A percentile compares a stretch with the other conserved stretches of the same genome.
Conservation (phyloP, 306 rosid species). For the Acacia crassicarpa region DNA sequence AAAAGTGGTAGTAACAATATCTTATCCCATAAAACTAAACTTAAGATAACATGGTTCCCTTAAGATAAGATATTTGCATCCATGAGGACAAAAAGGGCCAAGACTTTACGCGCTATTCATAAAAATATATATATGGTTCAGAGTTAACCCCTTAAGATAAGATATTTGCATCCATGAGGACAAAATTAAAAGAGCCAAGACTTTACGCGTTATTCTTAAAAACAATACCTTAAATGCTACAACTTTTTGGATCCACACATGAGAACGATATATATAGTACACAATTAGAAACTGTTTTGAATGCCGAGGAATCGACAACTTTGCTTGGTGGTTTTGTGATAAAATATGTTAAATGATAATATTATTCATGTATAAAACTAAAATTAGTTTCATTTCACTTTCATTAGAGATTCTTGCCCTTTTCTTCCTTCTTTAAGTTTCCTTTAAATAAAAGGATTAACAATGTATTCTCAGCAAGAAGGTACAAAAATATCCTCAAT, state of each 20-base stretch:
- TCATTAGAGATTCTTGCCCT: background rate
- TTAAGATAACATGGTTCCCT: too few relatives aligned
- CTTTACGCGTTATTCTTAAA: background rate
- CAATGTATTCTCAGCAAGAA: background rate
- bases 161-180: background rate
- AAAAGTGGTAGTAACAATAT: too few relatives aligned
- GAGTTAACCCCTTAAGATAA: too few relatives aligned
- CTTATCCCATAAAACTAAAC: too few relatives aligned
- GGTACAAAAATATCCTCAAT: background rate
- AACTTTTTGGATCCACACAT: background rate
- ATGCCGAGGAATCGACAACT: background rate
- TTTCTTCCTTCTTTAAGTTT: background rate
- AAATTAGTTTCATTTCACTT: conserved; percentile 12
- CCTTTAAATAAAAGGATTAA: background rate
- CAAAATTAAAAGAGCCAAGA: too few relatives aligned
- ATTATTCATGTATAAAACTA: background rate
- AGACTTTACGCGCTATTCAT: background rate
- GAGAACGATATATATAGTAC: too few relatives aligned
- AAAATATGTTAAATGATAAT: background rate
- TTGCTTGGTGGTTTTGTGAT: background rate
- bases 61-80: background rate
- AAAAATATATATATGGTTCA: too few relatives aligned
- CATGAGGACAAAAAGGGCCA: background rate
- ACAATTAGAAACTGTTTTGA: background rate
- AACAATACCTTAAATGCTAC: background rate